Base-by-base conservation (phyloP, 805 yeast genomes). In the Candida alai region DNA sequence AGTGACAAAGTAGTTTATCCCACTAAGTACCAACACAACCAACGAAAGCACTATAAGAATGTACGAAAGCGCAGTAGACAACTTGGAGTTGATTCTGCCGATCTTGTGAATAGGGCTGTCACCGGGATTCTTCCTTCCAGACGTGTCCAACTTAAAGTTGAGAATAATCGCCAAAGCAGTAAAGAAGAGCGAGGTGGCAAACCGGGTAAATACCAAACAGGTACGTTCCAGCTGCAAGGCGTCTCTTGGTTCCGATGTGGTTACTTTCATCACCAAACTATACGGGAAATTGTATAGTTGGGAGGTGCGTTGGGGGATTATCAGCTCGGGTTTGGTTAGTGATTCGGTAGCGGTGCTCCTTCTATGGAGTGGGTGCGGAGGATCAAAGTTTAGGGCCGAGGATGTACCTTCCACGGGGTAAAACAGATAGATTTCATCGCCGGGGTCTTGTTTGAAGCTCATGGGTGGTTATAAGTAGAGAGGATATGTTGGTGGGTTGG, bases 161-260 rank as follows among this genome's bases (percentile, higher is more conserved):
- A 73, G 41, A 5, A 68, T 43, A 12, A 74, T 60, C 1, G 76
- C 75, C 21, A 70, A 57, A 1, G 77, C 65, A 3, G 73, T 61
- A 30, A 75, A 56, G 37, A 67, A 61, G 13, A 74, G 49, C 8
- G 74, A 60, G 4, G 65, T 49, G 2, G 75, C 51, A 43, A 74
- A 70, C 34, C 74, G 56, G 27, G 73, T 49, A 58, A 75, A 74
- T 19, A 73, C 58, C 11, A 74, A 51, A 13, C 73, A 65, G 2
- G 79, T 74, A 22, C 80, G 51, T 44, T 74, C 80, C 35, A 69
- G 65, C 60, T 74, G 76, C 12, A 74, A 51, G 6, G 70, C 68
- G 47, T 74, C 80, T 26, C 80, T 53, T 1, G 80, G 78, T 45
- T 74, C 79, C 2, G 73, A 64, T 3, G 67, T 55, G 12, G 58